Evolutionary conservation across 1,139 yeast species (phyloP).

Genomic region (Martiniozyma asiatica): DNA sequence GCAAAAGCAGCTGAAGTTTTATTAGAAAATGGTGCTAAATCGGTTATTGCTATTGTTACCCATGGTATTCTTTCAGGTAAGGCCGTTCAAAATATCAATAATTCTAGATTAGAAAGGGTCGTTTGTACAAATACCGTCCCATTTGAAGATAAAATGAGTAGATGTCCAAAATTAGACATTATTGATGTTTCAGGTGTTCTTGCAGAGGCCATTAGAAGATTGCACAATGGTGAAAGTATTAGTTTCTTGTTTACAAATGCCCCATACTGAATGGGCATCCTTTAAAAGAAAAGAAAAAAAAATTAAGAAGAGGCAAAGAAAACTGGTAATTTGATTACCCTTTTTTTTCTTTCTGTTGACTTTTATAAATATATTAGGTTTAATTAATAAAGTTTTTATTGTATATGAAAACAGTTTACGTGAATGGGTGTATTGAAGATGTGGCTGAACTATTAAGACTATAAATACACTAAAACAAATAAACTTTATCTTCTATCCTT

Average conservation of each 20-base stretch:
- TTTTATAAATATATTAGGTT: no score
- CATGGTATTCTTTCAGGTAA: conserved; percentile 88
- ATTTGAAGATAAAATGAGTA: conserved; percentile 57
- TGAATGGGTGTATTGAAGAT: no score
- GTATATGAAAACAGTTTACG: no score
- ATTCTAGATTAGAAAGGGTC: conserved; percentile 63
- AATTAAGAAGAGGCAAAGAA: no score
- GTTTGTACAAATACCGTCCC: conserved; percentile 96
- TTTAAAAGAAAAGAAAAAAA: no score
- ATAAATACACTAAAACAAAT: no score
- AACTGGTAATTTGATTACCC: no score
- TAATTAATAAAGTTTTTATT: no score
- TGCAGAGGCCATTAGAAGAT: conserved; percentile 93
- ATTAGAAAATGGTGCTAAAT: conserved; percentile 65
- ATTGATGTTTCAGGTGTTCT: conserved; percentile 81
- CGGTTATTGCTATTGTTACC: conserved; percentile 89
- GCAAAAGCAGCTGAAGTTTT: conserved; percentile 92
- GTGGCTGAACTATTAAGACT: no score
- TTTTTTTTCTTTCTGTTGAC: no score
- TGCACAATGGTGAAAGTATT: conserved; percentile 95
- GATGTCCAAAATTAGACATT: conserved; percentile 66
- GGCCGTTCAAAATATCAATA: conserved; percentile 75
- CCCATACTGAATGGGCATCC: no score
- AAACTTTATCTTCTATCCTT: no score
- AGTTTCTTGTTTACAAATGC: conserved; percentile 79